Evolutionary conservation across 345 rosid genomes (phyloP).

Genomic region (Linum usitatissimum): DNA sequence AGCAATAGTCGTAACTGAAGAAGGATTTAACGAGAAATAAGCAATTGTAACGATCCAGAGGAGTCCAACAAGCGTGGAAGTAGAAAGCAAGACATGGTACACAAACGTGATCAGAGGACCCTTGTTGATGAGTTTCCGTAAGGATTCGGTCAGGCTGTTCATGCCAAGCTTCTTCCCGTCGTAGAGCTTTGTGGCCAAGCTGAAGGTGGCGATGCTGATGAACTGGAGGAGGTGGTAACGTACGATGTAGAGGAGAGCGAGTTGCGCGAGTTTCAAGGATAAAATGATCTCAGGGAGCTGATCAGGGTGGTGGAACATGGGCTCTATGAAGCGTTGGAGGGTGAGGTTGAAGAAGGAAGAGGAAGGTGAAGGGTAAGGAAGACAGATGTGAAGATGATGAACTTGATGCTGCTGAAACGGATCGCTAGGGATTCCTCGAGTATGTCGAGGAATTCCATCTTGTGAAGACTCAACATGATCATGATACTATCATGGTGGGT

Average conservation of each 20-base stretch:
- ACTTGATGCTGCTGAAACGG: not conserved
- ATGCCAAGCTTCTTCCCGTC: not conserved
- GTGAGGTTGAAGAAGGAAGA: conserved; percentile 19
- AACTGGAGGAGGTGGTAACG: conserved; percentile 24
- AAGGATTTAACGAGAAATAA: not conserved
- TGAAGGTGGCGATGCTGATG: not conserved
- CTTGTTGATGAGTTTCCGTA: not conserved
- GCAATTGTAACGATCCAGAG: not conserved
- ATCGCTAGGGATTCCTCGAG: conserved; percentile 16
- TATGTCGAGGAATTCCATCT: conserved; percentile 8
- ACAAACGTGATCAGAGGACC: not conserved
- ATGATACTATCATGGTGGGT: too few relatives aligned
- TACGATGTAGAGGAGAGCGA: conserved; percentile 13
- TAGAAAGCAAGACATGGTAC: not conserved
- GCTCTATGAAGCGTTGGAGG: conserved; percentile 13
- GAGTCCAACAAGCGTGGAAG: not conserved
- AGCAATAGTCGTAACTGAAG: not conserved
- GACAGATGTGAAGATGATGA: not conserved
- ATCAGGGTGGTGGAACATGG: not conserved
- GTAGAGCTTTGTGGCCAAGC: not conserved
- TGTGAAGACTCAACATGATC: conserved; percentile 1
- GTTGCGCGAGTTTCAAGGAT: conserved; percentile 5
- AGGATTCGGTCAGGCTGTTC: conserved; percentile 6
- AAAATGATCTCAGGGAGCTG: not conserved
- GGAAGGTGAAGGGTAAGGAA: conserved; percentile 19